Conservation (phyloP, 75 land plant genomes). For the Pinus tabuliformis region DNA sequence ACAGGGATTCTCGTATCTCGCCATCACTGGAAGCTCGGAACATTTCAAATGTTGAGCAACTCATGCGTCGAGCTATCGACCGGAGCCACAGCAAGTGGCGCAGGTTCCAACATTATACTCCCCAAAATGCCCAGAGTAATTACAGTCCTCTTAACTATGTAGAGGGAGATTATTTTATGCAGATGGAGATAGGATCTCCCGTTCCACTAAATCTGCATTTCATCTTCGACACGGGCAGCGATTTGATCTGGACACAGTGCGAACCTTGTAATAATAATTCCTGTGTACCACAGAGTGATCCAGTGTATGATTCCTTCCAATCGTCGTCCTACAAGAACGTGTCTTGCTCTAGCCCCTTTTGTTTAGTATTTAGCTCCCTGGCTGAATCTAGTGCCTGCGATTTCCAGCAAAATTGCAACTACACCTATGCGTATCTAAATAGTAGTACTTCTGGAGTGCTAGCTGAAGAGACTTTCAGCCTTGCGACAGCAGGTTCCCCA, state of each 20-base stretch:
- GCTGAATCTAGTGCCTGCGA: neutral
- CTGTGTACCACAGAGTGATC: no score
- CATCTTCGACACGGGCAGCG: constrained; percentile 29
- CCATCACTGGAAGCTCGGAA: no score
- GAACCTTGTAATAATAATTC: constrained; percentile 7
- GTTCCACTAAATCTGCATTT: neutral
- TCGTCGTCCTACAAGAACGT: constrained; percentile 11
- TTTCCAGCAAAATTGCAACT: neutral
- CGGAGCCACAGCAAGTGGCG: no score
- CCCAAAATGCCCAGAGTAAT: no score
- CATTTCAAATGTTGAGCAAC: no score
- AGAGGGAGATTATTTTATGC: constrained; percentile 24
- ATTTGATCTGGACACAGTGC: constrained; percentile 40
- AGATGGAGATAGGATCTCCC: constrained; percentile 22
- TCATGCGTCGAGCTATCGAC: no score
- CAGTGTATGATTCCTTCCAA: constrained; percentile 15
- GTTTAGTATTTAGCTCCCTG: neutral
- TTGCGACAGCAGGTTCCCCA: neutral
- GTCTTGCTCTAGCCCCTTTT: constrained; percentile 9
- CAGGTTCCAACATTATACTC: no score
- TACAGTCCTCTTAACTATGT: no score
- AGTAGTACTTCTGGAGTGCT: constrained; percentile 19
- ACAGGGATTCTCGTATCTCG: no score
- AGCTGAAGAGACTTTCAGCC: constrained; percentile 18
- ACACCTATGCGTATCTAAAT: constrained; percentile 21